Evolutionary conservation across 2,329 filamentous ascomycete species (phyloP).

Genomic region (Blastomyces silverae): DNA sequence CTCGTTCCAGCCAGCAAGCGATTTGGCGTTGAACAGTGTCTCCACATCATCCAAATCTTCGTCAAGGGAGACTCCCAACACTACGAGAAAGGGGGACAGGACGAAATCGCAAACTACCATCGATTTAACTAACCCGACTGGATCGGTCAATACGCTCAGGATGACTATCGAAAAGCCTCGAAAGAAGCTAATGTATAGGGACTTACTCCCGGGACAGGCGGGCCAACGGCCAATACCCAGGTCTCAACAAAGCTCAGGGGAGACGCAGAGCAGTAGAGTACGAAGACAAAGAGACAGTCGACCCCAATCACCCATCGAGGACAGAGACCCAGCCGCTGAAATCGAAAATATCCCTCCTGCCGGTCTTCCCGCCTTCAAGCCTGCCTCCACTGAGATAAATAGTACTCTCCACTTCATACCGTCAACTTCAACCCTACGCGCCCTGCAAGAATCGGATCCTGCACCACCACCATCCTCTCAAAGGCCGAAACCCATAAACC

Average conservation of each 20-base stretch:
- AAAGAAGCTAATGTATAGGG: conserved; percentile 41
- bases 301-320: not conserved
- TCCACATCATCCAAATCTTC: conserved; percentile 2
- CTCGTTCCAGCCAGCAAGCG: conserved; percentile 6
- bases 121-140: not conserved
- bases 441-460: conserved; percentile 15
- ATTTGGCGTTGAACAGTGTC: not conserved
- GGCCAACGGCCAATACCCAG: conserved; percentile 14
- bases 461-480: conserved; percentile 15
- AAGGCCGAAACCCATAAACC: conserved; percentile 12
- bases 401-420: conserved; percentile 13
- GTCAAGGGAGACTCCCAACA: not conserved
- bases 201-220: conserved; percentile 32
- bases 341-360: conserved; percentile 9
- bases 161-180: conserved; percentile 34
- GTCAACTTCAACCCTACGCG: conserved; percentile 16
- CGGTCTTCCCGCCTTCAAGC: not conserved
- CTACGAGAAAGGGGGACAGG: not conserved
- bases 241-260: conserved; percentile 14
- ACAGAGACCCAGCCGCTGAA: not conserved
- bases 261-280: not conserved
- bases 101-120: conserved; percentile 8
- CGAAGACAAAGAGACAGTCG: not conserved
- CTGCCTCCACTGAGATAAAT: conserved; percentile 2
- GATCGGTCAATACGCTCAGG: conserved; percentile 29